A percentile compares a stretch with the other conserved stretches of the same genome.
These are phyloP conservation scores for Achaetomiella virescens DNA, from an alignment of 495 filamentous ascomycete genomes.

Conservation along the genomic window DNA sequence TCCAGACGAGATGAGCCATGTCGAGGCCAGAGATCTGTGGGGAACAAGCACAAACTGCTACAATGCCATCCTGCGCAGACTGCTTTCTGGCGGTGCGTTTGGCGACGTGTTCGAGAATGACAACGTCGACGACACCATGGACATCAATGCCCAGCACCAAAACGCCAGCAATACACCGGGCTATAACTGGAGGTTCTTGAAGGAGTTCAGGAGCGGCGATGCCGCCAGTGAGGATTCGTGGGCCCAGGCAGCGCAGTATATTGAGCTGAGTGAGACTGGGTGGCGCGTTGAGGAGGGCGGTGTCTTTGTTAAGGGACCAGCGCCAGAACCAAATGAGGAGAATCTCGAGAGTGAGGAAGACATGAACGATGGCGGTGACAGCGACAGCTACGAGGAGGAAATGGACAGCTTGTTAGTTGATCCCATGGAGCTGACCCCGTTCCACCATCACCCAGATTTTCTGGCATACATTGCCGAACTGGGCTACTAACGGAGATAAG, in stretches of 20 bases:
- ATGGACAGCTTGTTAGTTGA: no score
- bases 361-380: not conserved
- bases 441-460: no score
- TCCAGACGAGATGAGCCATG: conserved; percentile 30
- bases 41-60: conserved; percentile 42
- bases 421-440: no score
- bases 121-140: not conserved
- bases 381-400: no score
- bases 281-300: conserved; percentile 39
- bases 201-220: conserved; percentile 42
- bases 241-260: conserved; percentile 36
- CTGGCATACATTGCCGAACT: no score
- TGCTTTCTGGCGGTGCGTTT: conserved; percentile 15
- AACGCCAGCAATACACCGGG: no score
- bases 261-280: conserved; percentile 22
- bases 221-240: conserved; percentile 38
- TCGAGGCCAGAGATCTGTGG: conserved; percentile 39
- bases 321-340: not conserved
- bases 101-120: not conserved
- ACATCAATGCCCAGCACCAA: not conserved
- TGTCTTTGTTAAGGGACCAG: conserved; percentile 26
- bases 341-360: not conserved
- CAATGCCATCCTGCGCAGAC: conserved; percentile 32
- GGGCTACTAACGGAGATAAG: no score
- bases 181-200: conserved; percentile 34